phyloP scores from a whole-genome alignment of 2,329 filamentous ascomycete genomes.

The Hirsutella rhossiliensis region DNA sequence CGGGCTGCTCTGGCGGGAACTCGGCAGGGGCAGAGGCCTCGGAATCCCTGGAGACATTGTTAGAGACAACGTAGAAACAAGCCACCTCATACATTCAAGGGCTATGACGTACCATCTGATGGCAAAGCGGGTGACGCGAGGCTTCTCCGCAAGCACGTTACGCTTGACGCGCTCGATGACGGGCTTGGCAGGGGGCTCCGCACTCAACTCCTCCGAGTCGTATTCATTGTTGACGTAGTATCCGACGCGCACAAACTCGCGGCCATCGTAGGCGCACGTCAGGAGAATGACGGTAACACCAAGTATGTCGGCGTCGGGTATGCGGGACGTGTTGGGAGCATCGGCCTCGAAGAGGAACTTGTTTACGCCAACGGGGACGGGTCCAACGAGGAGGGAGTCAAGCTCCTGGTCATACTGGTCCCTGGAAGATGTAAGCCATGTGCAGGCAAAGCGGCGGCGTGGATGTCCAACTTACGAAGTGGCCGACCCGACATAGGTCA shows the following conservation, averaged over 20 bases:
- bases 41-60: slow-evolving; percentile 61
- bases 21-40: slow-evolving; percentile 92
- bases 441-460: slow-evolving; percentile 3
- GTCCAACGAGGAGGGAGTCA: slow-evolving; percentile 89
- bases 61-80: background rate
- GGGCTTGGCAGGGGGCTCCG: slow-evolving; percentile 84
- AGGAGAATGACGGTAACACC: slow-evolving; percentile 95
- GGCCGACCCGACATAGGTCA: slow-evolving; percentile 96
- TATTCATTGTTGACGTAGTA: slow-evolving; percentile 99
- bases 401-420: slow-evolving; percentile 98
- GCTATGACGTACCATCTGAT: slow-evolving; percentile 76
- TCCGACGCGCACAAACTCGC: slow-evolving; percentile 94
- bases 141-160: slow-evolving; percentile 93
- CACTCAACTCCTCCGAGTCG: slow-evolving; percentile 76
- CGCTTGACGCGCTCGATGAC: slow-evolving; percentile 84
- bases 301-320: slow-evolving; percentile 88
- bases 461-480: slow-evolving; percentile 60
- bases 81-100: background rate
- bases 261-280: slow-evolving; percentile 89
- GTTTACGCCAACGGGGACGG: slow-evolving; percentile 95
- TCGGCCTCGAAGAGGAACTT: slow-evolving; percentile 98
- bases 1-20: slow-evolving; percentile 93
- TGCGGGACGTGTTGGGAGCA: slow-evolving; percentile 77
- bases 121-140: slow-evolving; percentile 89
- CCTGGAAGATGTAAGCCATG: slow-evolving; percentile 30